Evolutionary conservation across 202 grass and related monocot species (phyloP), one percentile per base, ranked within the genome.

Genomic region (Digitaria exilis): DNA sequence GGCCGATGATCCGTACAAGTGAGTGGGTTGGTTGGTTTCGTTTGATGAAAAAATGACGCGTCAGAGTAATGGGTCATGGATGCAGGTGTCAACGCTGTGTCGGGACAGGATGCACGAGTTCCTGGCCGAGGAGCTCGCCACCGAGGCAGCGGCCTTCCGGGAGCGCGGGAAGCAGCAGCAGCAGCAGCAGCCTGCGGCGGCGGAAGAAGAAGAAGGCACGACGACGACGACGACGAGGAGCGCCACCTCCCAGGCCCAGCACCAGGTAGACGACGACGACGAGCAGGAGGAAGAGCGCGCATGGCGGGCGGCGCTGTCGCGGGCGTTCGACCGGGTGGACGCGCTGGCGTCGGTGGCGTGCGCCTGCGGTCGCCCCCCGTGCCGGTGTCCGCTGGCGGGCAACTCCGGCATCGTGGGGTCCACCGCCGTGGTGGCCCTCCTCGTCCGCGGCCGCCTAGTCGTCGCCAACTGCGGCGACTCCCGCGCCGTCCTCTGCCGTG

Each of bases 401-500:
- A 55, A 55, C 52, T 55, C 80, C 39, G 72, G 73, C 56, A 91
- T 97, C 79, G 86, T 97, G 16, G 94, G 94, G 0, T 97, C 94
- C 43, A 97, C 94, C 13, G 94, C 94, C 57, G 94, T 92, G 8
- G 83, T 94, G 14, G 92, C 89, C 5, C 16, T 97, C 25, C 74
- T 97, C 37, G 77, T 82, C 41, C 73, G 77, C 31, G 83, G 79
- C 60, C 75, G 65, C 37, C 1, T 97, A 44, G 18, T 97, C 29
- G 78, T 97, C 1, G 89, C 94, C 85, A 97, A 97, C 91, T 92
- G 88, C 84, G 94, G 94, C n/a, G 94, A 97, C 82, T 97, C 94
- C 6, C 83, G 94, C 39, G 94, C 94, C 18, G 90, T 97, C 5
- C 87, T 97, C 71, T 88, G 88, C 71, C 94, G 92, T 7, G 8